phyloP scores from a whole-genome alignment of 805 yeast species.

The Wickerhamomyces canadensis region DNA sequence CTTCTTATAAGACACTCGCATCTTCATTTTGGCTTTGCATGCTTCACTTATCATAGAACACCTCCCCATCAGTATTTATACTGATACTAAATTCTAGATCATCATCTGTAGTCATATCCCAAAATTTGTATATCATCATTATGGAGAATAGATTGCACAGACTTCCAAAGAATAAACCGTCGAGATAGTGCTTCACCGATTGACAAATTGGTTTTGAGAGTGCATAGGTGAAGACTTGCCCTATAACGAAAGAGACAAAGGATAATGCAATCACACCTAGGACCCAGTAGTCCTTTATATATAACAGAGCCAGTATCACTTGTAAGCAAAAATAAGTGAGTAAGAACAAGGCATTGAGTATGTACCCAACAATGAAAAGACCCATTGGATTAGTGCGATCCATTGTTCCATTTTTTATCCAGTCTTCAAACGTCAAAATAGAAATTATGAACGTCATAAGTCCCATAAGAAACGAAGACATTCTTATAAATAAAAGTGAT shows the following conservation, averaged over 20 bases:
- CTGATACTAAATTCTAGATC: slow-evolving; percentile 88
- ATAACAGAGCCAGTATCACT: slow-evolving; percentile 55
- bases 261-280: slow-evolving; percentile 77
- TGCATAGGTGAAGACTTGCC: slow-evolving; percentile 74
- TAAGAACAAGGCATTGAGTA: slow-evolving; percentile 65
- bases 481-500: slow-evolving; percentile 54
- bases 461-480: slow-evolving; percentile 52
- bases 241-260: slow-evolving; percentile 65
- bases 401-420: slow-evolving; percentile 41
- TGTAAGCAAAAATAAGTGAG: slow-evolving; percentile 63
- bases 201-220: slow-evolving; percentile 63
- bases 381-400: slow-evolving; percentile 53
- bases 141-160: slow-evolving; percentile 72
- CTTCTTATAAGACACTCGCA: too few relatives aligned
- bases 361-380: slow-evolving; percentile 63
- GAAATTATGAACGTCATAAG: slow-evolving; percentile 61
- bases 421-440: slow-evolving; percentile 66
- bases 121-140: slow-evolving; percentile 94
- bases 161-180: slow-evolving; percentile 83
- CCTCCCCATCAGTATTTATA: slow-evolving; percentile 37
- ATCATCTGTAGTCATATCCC: slow-evolving; percentile 95
- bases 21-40: background rate
- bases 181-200: slow-evolving; percentile 77
- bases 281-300: slow-evolving; percentile 81
- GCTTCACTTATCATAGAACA: slow-evolving; percentile 14